These are phyloP conservation scores for Castanopsis chinensis DNA, from an alignment of 306 rosid species.

Conservation along the genomic window DNA sequence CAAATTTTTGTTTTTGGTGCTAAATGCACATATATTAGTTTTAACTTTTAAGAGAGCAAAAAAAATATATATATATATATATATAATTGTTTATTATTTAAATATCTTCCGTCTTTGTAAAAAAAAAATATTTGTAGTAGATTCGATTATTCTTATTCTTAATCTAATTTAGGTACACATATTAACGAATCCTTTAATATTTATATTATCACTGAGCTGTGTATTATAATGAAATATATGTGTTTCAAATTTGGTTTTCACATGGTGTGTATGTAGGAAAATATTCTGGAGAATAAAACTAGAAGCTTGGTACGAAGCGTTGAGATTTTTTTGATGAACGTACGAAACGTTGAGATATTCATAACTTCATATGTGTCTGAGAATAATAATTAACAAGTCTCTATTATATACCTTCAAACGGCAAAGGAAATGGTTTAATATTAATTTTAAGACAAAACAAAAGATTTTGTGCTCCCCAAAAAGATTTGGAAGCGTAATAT, in stretches of 20 bases:
- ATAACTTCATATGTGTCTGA: not conserved
- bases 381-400: conserved; percentile 1
- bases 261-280: not conserved
- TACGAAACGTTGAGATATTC: not conserved
- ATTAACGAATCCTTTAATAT: conserved; percentile 5
- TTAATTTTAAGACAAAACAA: not conserved
- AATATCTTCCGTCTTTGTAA: no score
- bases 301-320: not conserved
- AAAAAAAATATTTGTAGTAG: not conserved
- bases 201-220: not conserved
- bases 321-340: no score
- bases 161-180: not conserved
- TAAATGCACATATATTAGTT: no score
- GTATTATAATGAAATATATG: not conserved
- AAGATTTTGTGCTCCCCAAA: not conserved
- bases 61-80: no score
- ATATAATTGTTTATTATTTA: no score
- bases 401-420: not conserved
- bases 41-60: no score
- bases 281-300: not conserved
- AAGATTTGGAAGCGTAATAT: not conserved
- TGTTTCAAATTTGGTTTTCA: not conserved
- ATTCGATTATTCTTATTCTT: not conserved
- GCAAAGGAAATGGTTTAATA: not conserved
- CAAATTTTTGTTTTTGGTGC: no score